Base-by-base conservation (phyloP, 805 yeast genomes). In the Pichia kluyveri region DNA sequence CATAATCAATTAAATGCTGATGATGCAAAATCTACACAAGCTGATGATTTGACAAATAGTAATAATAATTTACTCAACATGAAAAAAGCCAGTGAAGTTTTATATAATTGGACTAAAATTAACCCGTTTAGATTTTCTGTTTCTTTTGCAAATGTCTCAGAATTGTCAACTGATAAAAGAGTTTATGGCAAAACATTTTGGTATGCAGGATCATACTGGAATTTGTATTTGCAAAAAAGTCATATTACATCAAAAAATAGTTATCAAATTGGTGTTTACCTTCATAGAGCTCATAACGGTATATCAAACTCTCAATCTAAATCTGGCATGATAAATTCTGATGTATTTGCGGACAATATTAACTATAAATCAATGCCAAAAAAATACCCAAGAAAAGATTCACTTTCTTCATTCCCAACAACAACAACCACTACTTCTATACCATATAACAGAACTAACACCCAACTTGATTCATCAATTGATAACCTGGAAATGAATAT, bases 121-220 rank as follows among this genome's bases (percentile, higher is more conserved):
- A 82, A 82, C 7, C 82, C 82, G 1, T 76, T 72, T 54, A 58
- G 82, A 47, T 76, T 77, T 55, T 72, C 80, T 0, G 69, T 76
- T 43, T 74, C 77, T 5, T 77, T 77, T 58, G 67, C 72, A 9
- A 69, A 74, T 45, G 69, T 77, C 3, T 69, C 75, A 4, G 69
- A 68, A 12, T 61, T 77, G 17, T 60, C 65, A 15, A 66, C 72
- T 1, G 76, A 70, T 17, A 72, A 69, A 54, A 61, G 81, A 40
- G 73, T 74, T 1, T 77, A 77, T 53, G 73, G 77, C 10, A 69
- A 71, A 49, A 70, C 79, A 0, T 63, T 75, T 34, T 77, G 81
- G 80, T 77, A 76, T 55, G 80, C 80, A n/a, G 82, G 82, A 0
- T 75, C 81, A 11, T 75, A 71, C 54, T 77, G 82, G 82, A 76